Base-by-base conservation (phyloP, 495 filamentous ascomycete genomes). In the Xylaria castorea region DNA sequence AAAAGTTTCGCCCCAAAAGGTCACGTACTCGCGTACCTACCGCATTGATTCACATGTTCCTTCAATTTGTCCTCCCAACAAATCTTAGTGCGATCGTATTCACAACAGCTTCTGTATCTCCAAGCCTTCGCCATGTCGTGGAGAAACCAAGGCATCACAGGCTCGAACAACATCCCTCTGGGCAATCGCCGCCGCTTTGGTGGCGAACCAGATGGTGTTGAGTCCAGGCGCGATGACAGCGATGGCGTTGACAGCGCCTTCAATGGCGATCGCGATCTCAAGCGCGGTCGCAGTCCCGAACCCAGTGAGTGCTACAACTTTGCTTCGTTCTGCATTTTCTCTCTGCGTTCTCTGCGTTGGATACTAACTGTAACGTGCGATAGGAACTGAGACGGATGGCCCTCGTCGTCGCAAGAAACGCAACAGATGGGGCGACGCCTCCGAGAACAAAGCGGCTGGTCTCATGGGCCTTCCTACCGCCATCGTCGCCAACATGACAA, bases 121-220 rank as follows among this genome's bases (percentile, higher is more conserved):
- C 20, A 36, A 34, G 44, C 76, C 44, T 72, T 64, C 79, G 89
- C 76, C 4, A 97, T 97, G 94, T 87, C 94, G 75, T 97, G 95
- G 94, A 91, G 94, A 81, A 93, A 90, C 77, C 94, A 97, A 86
- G 97, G 97, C 67, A 96, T 97, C 79, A 99, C 97, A 16, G 97
- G 97, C 61, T 98, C 97, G 57, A 99, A 99, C 84, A 98, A 98
- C 76, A 96, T 98, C 78, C 97, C 97, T 74, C 84, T 99, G 71
- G 97, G 97, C 40, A 92, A 88, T 74, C 87, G 91, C 71, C 94
- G 97, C 77, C 92, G 95, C 72, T 97, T 98, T 75, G 91, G 88
- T 66, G 92, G 87, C 67, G 91, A 92, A 64, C 80, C 76, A 62
- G 85, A 87, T 44, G 90, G 91, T 77, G 87, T 86, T 73, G 87